Base-by-base conservation (phyloP, 495 filamentous ascomycete species). In the Daldinia vernicosa region DNA sequence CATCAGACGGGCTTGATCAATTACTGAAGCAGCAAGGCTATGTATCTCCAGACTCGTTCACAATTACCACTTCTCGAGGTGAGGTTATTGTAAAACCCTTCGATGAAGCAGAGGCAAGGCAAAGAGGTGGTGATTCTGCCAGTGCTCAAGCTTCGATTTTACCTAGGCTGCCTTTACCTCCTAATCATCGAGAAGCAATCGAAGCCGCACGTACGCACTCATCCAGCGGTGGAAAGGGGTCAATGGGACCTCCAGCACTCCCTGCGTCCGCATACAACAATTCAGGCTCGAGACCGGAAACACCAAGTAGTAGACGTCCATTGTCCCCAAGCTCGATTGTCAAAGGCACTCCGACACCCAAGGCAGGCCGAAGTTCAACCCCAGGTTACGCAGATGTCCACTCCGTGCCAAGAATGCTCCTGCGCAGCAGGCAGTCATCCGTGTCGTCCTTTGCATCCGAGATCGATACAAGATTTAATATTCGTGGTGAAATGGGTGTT, bases 371-470 rank as follows among this genome's bases (percentile, higher is more conserved):
- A 54, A 51, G 75, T 55, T 76, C 78, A 6, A 69, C 76, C 52
- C 70, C 78, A 17, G 80, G 81, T 26, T 74, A 75, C 39, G 73
- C 74, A 7, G 81, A 84, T 30, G 47, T 82, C 33, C 81, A 82
- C 12, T 83, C 84, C 8, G 77, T 82, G 0, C 76, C 77, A 1
- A 72, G 72, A 52, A 50, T 81, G 66, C 77, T 78, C 28, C 63
- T 74, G 27, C 80, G 59, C 56, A 84, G 82, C 71, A 86, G 92
- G 15, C 86, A 92, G 62, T 95, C 94, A 5, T 99, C 95, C 0
- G 86, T 98, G 11, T 97, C 95, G 3, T 99, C 95, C 0, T 99
- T 98, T 72, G 93, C 88, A 4, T 98, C 95, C 4, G 95, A 99
- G 80, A 77, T 99, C 11, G 95, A 99, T 70, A 89, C 90, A 68